Base-by-base conservation (phyloP, 257 asterid genomes). In the Scutellaria minor region DNA sequence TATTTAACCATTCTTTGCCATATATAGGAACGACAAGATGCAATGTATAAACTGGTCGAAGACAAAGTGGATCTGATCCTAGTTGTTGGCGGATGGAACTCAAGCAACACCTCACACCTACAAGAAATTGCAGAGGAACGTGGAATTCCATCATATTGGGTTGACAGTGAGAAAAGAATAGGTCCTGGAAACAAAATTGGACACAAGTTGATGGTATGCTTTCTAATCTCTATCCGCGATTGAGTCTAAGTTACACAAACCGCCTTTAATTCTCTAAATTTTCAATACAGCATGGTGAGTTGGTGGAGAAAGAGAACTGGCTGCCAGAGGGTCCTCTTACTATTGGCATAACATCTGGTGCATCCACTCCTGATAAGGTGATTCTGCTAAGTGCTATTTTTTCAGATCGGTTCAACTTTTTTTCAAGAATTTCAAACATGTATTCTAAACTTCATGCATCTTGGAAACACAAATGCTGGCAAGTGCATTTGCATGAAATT, bases 331-430 rank as follows among this genome's bases (percentile, higher is more conserved):
- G 99, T 70, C 97, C 96, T 68, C 71, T 94, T 81, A 94, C 93
- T 57, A 63, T 94, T 6, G 99, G 99, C 47, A 74, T 95, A 53
- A 95, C 99, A 68, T 95, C 99, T 48, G 99, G 99, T 69, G 99
- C 99, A 71, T 95, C 99, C 58, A 95, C 99, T 41, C 99, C 99
- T 37, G 99, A 95, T 81, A 95, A 92, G 95, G 99, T 95, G 81
- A 80, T 31, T 67, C 15, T 62, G 9, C 12, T 15, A 13, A 5
- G 4, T 39, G 45, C 14, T 57, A 24, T 45, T 54, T 18, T 18
- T 59, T 64, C 57, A 41, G 51, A 62, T 59, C 39, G 2, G 11
- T 9, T 58, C 31, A 58, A 50, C 55, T 27, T 60, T 41, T n/a
- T 47, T 15, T 14, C 2, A 27, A 15, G 39, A 6, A 6, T 42